Base-by-base conservation (phyloP, 2,329 filamentous ascomycete genomes). In the Tympanopsis confertula region DNA sequence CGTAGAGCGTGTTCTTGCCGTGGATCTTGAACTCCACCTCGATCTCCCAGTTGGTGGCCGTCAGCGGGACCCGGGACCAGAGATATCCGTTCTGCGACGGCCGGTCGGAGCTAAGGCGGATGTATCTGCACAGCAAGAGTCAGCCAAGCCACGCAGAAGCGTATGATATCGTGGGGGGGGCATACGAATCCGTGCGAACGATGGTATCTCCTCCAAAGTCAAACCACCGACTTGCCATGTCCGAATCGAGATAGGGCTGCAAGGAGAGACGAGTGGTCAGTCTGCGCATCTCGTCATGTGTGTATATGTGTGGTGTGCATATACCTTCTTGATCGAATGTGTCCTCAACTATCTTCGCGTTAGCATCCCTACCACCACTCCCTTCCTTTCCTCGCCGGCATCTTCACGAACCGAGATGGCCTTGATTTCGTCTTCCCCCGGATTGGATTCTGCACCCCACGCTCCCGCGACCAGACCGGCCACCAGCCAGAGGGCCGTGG, bases 1-100 rank as follows among this genome's bases (percentile, higher is more conserved):
- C 91, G 55, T 91, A 93, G 29, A 98, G 75, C 58, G 85, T 84
- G 51, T 88, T 85, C 50, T 82, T 76, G 51, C 91, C 91, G 45
- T 86, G 79, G 53, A 98, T 86, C 63, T 86, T 86, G 68, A 96
- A 96, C 56, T 96, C 91, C 45, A 96, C 74, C 61, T 93, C 85
- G 47, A 98, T 82, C 73, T 96, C 86, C 91, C 91, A 98, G 65
- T 98, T 98, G 30, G 89, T 98, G 35, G 91, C 91, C 10, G 91
- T 98, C 51, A 98, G 65, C 19, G 91, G 91, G 36, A 96, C 86
- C 42, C 88, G 76, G 36, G 88, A 95, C 66, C 88, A 96, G 47
- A 96, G 69, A 85, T 85, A 95, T 53, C 91, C 91, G 51, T 78
- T 74, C 62, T 94, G 86, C 50, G 89, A 95, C 42, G 85, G 84